Evolutionary conservation across 768 basidiomycete species (phyloP).

Genomic region (Suillus hirtellus): DNA sequence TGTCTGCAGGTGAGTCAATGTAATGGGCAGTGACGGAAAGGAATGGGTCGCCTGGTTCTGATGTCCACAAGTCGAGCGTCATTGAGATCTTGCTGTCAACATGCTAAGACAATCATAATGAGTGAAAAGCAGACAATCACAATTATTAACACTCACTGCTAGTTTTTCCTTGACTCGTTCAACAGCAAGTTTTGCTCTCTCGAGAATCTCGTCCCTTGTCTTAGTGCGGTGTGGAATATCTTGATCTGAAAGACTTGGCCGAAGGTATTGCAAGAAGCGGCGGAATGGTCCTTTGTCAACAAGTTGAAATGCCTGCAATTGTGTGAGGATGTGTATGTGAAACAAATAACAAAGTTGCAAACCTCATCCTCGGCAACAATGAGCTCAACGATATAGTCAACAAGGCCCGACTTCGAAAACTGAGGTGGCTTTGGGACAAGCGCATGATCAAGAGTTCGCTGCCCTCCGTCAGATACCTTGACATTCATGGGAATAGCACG

Average conservation of each 20-base stretch:
- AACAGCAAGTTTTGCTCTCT: neutral
- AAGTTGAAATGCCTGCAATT: constrained; percentile 3
- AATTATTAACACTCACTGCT: neutral
- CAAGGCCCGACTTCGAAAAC: constrained; percentile 6
- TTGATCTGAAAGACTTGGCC: neutral
- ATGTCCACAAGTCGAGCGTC: constrained; percentile 18
- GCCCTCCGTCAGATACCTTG: neutral
- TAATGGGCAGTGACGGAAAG: constrained; percentile 19
- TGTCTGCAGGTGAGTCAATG: constrained; percentile 3
- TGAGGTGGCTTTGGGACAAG: constrained; percentile 5
- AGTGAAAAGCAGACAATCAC: neutral
- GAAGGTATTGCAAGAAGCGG: neutral
- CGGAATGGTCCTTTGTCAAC: neutral
- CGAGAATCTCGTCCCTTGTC: neutral
- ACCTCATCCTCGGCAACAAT: constrained; percentile 3
- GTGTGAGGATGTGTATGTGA: neutral
- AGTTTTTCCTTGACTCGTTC: no score
- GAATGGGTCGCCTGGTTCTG: constrained; percentile 15
- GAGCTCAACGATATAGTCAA: constrained; percentile 7
- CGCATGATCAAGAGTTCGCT: neutral
- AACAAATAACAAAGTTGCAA: neutral
- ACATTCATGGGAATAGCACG: constrained; percentile 3
- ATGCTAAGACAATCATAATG: constrained; percentile 1
- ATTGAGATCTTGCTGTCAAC: constrained; percentile 3
- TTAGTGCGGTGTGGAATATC: neutral